phyloP scores from a whole-genome alignment of 495 filamentous ascomycete genomes.

The Hypoxylon subgilvum region DNA sequence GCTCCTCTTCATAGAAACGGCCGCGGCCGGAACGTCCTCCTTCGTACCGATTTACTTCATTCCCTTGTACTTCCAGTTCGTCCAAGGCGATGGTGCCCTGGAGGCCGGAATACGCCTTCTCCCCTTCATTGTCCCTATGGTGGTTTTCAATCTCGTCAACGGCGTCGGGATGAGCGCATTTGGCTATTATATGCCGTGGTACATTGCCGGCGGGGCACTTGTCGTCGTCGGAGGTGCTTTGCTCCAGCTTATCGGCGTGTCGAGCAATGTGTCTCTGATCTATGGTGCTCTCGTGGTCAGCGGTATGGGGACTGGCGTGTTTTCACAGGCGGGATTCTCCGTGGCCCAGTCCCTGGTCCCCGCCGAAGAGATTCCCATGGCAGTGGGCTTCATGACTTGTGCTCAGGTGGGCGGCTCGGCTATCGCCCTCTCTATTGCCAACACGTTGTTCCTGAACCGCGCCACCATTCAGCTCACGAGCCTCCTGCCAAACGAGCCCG shows the following conservation, averaged over 20 bases:
- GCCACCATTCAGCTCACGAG: too few relatives aligned
- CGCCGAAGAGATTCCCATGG: conserved; percentile 42
- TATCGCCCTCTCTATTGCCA: too few relatives aligned
- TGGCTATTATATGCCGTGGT: conserved; percentile 3
- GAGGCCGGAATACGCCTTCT: conserved; percentile 57
- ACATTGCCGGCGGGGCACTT: conserved; percentile 58
- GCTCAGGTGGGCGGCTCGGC: too few relatives aligned
- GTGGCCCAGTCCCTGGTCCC: conserved; percentile 56
- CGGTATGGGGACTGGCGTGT: conserved; percentile 56
- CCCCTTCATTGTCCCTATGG: conserved; percentile 57
- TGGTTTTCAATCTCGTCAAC: conserved; percentile 44
- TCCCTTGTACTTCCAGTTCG: conserved; percentile 61
- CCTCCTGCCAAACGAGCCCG: too few relatives aligned
- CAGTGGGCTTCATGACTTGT: conserved; percentile 54
- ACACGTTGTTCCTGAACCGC: too few relatives aligned
- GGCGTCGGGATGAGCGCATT: not conserved
- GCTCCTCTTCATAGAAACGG: conserved; percentile 35
- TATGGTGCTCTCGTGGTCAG: conserved; percentile 59
- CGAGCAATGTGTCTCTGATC: conserved; percentile 25
- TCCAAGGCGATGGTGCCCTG: conserved; percentile 50
- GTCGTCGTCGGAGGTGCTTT: conserved; percentile 55
- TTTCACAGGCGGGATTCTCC: conserved; percentile 54
- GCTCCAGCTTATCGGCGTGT: conserved; percentile 40
- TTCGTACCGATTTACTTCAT: conserved; percentile 49
- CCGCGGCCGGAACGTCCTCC: conserved; percentile 35